A percentile compares a stretch with the other conserved stretches of the same genome.
Evolutionary conservation across 352 stramenopile genomes (phyloP).

Genomic region (Globisporangium canariense): DNA sequence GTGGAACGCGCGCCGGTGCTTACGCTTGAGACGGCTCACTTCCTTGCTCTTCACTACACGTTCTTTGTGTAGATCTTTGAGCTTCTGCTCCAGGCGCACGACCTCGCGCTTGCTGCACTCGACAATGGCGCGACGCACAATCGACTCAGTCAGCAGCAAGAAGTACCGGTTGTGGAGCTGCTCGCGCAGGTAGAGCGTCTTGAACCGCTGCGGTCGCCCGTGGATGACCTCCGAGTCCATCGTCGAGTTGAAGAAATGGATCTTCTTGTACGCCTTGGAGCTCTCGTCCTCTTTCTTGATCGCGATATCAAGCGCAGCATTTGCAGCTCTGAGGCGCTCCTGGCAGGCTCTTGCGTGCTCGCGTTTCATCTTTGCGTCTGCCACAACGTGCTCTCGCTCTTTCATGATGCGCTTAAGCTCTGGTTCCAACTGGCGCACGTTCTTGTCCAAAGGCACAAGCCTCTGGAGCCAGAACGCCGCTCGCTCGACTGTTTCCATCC

Average conservation of each 20-base stretch:
- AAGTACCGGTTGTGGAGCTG: conserved; percentile 58
- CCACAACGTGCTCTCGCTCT: conserved; percentile 53
- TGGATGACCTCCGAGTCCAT: conserved; percentile 77
- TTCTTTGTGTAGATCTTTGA: conserved; percentile 36
- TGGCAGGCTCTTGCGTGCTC: conserved; percentile 43
- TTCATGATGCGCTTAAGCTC: conserved; percentile 42
- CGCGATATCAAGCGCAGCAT: conserved; percentile 26
- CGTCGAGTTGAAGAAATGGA: conserved; percentile 46
- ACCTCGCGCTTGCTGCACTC: conserved; percentile 45
- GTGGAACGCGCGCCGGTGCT: conserved; percentile 36
- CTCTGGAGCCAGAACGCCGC: conserved; percentile 32
- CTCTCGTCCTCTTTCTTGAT: conserved; percentile 40
- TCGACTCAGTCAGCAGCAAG: conserved; percentile 50
- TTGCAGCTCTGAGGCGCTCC: conserved; percentile 29
- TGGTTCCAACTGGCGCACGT: conserved; percentile 32
- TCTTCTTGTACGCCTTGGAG: conserved; percentile 31
- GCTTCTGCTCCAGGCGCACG: conserved; percentile 27
- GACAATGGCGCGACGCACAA: conserved; percentile 46
- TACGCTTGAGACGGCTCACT: conserved; percentile 44
- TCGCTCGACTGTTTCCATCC: conserved; percentile 51
- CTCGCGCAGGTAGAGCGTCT: conserved; percentile 52
- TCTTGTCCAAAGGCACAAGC: conserved; percentile 21
- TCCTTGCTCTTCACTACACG: conserved; percentile 46
- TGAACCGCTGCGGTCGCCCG: conserved; percentile 57
- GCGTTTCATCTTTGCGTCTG: conserved; percentile 46